Evolutionary conservation across 768 basidiomycete species (phyloP), one percentile per base, ranked within the genome.

Genomic region (Lactifluus subvellereus): DNA sequence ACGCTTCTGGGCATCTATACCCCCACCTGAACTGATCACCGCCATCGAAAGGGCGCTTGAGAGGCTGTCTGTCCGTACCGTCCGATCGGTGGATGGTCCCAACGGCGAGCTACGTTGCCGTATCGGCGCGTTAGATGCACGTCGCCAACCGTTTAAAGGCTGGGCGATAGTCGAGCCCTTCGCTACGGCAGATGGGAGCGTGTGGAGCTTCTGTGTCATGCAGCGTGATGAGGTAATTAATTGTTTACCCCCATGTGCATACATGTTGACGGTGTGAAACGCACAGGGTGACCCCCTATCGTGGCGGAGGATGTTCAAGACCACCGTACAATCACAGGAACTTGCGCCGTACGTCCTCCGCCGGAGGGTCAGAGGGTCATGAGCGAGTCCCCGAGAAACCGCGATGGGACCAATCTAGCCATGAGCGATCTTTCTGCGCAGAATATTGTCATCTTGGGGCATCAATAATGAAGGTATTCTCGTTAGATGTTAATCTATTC

Each of bases 241-340:
- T 6, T 33, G 33, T 9, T 42, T 27, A n/a, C 38, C n/a, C n/a
- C 18, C 6, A 22, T 35, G 30, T 27, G 11, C 48, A 50, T 22
- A 50, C 18, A 16, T 54, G 48, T n/a, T 27, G 55, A 20, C 35
- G 10, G 59, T 55, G 59, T 52, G 22, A n/a, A 43, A 30, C 30
- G 51, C 42, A 10, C 57, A 90, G 86, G 89, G 89, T 0, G 88
- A 84, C 70, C 89, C 89, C 27, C 81, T 90, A 54, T 87, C 84
- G 48, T 91, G 89, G 90, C 77, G 89, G 45, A 80, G 82, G 71
- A 76, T 91, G 42, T 92, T 89, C 87, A 89, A 85, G 69, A 77
- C 75, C 7, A 67, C 88, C 49, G 81, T 89, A 48, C 68, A 73
- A 66, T 82, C 82, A 10, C 72, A 76, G 0, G 69, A 70, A 1